Conservation (phyloP, 257 asterid genomes). For the Solanum virginianum region DNA sequence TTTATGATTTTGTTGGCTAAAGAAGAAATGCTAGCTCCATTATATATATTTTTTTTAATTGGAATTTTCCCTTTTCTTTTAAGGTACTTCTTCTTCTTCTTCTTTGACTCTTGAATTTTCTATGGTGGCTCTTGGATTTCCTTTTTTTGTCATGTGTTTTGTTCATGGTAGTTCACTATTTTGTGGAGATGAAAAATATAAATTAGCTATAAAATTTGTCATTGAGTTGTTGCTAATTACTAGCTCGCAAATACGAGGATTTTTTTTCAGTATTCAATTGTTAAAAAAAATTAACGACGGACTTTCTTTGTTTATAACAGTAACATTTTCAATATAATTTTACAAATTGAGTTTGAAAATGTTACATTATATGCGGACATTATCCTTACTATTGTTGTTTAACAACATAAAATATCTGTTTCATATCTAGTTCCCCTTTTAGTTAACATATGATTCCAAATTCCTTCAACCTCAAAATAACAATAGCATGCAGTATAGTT, state of each 20-base stretch:
- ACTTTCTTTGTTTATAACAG: no score
- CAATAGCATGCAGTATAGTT: no score
- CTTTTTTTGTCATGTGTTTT: not conserved
- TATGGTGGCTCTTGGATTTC: not conserved
- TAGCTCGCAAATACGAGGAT: not conserved
- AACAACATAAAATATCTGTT: not conserved
- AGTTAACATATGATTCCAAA: not conserved
- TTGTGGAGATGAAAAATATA: not conserved
- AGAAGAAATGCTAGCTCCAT: not conserved
- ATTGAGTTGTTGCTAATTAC: not conserved
- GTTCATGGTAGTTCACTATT: constrained; percentile 18
- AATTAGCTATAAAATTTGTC: not conserved
- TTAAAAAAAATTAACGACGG: not conserved
- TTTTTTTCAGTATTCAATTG: not conserved
- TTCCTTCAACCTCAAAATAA: no score
- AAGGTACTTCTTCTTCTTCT: not conserved
- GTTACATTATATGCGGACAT: no score
- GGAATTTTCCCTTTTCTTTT: not conserved
- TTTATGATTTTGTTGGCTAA: not conserved
- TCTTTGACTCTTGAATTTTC: not conserved
- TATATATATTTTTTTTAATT: not conserved
- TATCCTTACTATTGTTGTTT: not conserved
- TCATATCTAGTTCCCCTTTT: not conserved
- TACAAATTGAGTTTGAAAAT: rapidly evolving
- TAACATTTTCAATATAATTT: no score